Percentiles rank a stretch among this genome's conserved stretches.
Evolutionary conservation across 2,329 filamentous ascomycete species (phyloP).

Genomic region (Curvularia sp.): DNA sequence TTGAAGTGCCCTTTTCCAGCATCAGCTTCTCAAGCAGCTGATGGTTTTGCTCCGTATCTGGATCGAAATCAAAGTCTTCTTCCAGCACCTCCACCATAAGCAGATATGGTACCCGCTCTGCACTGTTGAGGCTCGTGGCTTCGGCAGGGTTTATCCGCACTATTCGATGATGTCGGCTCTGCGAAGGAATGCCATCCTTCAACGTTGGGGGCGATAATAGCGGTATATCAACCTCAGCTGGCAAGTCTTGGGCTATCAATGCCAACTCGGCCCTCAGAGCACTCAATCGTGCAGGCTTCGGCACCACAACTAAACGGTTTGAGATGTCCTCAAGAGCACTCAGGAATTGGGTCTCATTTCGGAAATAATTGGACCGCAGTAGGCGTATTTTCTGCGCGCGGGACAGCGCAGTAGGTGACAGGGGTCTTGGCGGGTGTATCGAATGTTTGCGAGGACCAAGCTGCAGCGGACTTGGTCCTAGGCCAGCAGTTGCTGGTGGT

Average conservation of each 20-base stretch:
- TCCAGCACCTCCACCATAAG: constrained; percentile 83
- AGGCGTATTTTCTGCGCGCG: constrained; percentile 72
- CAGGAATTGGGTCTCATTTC: constrained; percentile 80
- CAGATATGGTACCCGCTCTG: constrained; percentile 83
- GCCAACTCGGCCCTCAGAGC: constrained; percentile 82
- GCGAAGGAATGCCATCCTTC: constrained; percentile 74
- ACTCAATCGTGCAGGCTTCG: constrained; percentile 81
- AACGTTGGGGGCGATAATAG: constrained; percentile 79
- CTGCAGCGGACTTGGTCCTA: constrained; percentile 45
- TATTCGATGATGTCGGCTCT: constrained; percentile 81
- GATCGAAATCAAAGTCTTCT: constrained; percentile 84
- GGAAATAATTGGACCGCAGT: constrained; percentile 81
- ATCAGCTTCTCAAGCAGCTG: constrained; percentile 69
- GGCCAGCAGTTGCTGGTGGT: constrained; percentile 52
- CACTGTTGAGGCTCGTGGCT: constrained; percentile 84
- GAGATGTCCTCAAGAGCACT: constrained; percentile 84
- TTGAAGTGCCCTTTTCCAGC: constrained; percentile 67
- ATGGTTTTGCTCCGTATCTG: constrained; percentile 75
- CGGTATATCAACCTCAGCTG: constrained; percentile 83
- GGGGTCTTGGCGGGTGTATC: constrained; percentile 63
- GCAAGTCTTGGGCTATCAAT: constrained; percentile 79
- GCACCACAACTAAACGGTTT: constrained; percentile 81
- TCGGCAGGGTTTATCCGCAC: constrained; percentile 84
- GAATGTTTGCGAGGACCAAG: constrained; percentile 58
- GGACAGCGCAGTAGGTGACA: constrained; percentile 69